A percentile compares a stretch with the other conserved stretches of the same genome.
Evolutionary conservation across 768 basidiomycete genomes (phyloP).

Genomic region (Lentinula sp.): DNA sequence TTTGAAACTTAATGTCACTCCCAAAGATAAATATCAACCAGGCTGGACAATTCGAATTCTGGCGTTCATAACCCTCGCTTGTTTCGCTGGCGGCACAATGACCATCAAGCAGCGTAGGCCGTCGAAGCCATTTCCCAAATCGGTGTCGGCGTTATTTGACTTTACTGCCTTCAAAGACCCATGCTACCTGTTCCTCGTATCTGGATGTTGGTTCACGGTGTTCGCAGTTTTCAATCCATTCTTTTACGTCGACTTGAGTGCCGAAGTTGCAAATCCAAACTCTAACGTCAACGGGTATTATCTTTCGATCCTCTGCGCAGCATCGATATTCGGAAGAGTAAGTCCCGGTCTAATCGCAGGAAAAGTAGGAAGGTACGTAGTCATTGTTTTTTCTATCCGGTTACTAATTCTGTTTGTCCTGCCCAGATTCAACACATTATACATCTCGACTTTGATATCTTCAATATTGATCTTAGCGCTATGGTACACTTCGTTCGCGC

Average conservation of each 20-base stretch:
- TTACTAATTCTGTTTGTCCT: neutral
- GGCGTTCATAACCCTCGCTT: constrained; percentile 17
- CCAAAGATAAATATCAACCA: neutral
- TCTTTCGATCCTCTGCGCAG: constrained; percentile 18
- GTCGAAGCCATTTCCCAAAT: constrained; percentile 14
- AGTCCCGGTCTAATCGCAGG: constrained; percentile 16
- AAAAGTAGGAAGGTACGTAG: constrained; percentile 16
- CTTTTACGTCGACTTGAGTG: constrained; percentile 20
- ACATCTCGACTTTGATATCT: constrained; percentile 9
- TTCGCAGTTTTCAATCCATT: constrained; percentile 19
- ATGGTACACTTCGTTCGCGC: constrained; percentile 16
- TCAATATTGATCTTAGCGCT: constrained; percentile 17
- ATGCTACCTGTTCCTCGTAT: constrained; percentile 12
- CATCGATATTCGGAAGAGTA: constrained; percentile 19
- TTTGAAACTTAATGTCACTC: neutral
- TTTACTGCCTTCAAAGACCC: constrained; percentile 18
- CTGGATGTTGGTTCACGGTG: constrained; percentile 17
- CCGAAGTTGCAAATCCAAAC: constrained; percentile 11
- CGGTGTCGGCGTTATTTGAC: constrained; percentile 13
- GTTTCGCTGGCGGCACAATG: constrained; percentile 14
- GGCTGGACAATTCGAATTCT: constrained; percentile 23
- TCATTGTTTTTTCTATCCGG: neutral
- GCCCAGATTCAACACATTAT: constrained; percentile 15
- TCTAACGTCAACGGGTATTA: constrained; percentile 17
- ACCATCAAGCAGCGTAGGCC: constrained; percentile 19